Percentiles rank a stretch among this genome's conserved stretches.
Evolutionary conservation across 2,329 filamentous ascomycete species (phyloP).

Genomic region (Colletotrichum sp.): DNA sequence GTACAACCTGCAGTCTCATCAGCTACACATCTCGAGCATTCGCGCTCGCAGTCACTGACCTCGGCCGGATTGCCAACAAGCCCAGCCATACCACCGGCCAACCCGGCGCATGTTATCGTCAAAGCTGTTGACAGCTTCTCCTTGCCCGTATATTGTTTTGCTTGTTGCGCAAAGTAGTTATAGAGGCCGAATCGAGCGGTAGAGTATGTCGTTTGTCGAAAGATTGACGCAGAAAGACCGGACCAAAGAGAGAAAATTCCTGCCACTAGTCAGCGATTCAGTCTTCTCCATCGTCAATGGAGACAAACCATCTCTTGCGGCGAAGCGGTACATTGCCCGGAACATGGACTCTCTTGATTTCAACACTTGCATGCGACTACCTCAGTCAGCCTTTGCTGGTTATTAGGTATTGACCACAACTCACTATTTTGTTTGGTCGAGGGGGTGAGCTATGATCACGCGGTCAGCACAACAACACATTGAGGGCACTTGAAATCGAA

Average conservation of each 20-base stretch:
- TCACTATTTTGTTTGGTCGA: conserved; percentile 52
- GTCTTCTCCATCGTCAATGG: not conserved
- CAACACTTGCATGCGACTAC: conserved; percentile 49
- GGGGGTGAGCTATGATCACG: conserved; percentile 39
- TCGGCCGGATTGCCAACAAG: conserved; percentile 52
- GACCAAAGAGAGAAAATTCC: conserved; percentile 47
- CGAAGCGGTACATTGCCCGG: conserved; percentile 40
- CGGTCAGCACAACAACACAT: not conserved
- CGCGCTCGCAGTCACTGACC: conserved; percentile 10
- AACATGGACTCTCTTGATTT: conserved; percentile 45
- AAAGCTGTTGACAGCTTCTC: conserved; percentile 33
- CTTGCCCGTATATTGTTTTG: conserved; percentile 29
- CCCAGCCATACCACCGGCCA: conserved; percentile 46
- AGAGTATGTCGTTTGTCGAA: conserved; percentile 49
- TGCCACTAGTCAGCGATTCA: conserved; percentile 13
- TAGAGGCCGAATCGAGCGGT: conserved; percentile 50
- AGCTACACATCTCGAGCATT: not conserved
- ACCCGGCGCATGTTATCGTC: conserved; percentile 43
- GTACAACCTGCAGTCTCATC: conserved; percentile 32
- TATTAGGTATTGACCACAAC: not conserved
- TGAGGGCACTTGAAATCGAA: not conserved
- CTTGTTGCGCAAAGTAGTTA: conserved; percentile 35
- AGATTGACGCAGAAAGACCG: conserved; percentile 47
- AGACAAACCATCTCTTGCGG: conserved; percentile 40
- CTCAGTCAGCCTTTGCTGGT: not conserved